These are phyloP conservation scores for Magnaporthales sp. DNA, from an alignment of 2,329 filamentous ascomycete genomes.

Conservation along the genomic window DNA sequence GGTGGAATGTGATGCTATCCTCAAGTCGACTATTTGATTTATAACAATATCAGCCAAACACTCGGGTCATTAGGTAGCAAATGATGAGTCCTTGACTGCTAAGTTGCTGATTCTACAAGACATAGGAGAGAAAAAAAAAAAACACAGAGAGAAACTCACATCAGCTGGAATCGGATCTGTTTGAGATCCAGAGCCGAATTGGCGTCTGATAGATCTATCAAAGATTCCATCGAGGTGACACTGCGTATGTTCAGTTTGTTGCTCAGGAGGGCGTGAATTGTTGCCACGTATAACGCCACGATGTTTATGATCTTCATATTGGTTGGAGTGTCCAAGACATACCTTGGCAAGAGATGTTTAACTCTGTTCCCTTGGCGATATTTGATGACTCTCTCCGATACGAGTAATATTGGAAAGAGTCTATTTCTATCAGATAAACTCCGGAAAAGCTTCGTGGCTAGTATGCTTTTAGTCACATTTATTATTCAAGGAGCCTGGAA, in stretches of 20 bases:
- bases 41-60: not conserved
- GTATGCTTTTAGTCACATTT: not conserved
- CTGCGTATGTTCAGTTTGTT: not conserved
- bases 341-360: not conserved
- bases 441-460: not conserved
- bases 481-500: not conserved
- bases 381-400: not conserved
- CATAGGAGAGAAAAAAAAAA: not conserved
- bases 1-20: slow-evolving; percentile 93
- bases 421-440: not conserved
- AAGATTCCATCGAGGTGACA: slow-evolving; percentile 62
- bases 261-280: not conserved
- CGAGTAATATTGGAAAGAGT: not conserved
- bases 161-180: slow-evolving; percentile 89
- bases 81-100: not conserved
- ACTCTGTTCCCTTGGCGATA: not conserved
- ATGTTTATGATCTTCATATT: not conserved
- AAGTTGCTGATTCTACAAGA: not conserved
- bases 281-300: not conserved
- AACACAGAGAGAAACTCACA: slow-evolving; percentile 46
- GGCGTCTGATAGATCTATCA: slow-evolving; percentile 80
- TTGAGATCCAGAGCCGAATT: slow-evolving; percentile 79
- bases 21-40: slow-evolving; percentile 68
- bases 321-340: not conserved
- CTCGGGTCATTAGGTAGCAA: slow-evolving; percentile 1